These are phyloP conservation scores for Pythium inflatum DNA, from an alignment of 352 stramenopile genomes.

Conservation along the genomic window DNA sequence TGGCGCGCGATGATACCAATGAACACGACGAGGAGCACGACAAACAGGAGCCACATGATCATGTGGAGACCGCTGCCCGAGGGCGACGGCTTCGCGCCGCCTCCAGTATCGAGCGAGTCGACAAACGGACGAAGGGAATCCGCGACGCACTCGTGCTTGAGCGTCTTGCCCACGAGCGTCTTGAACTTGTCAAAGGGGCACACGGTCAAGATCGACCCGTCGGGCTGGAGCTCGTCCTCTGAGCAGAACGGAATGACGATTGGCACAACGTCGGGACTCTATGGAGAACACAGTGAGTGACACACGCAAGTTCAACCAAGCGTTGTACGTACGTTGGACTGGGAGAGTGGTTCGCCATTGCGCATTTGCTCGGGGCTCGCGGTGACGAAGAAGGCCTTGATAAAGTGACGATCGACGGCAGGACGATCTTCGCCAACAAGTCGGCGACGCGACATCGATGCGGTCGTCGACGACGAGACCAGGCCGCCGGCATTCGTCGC, in stretches of 20 bases:
- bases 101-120: conserved; percentile 43
- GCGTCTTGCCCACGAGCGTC: conserved; percentile 57
- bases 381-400: conserved; percentile 75
- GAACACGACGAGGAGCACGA: conserved; percentile 45
- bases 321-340: conserved; percentile 49
- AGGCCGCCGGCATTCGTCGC: background rate
- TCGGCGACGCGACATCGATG: conserved; percentile 10
- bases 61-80: conserved; percentile 15
- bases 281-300: background rate
- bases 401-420: conserved; percentile 51
- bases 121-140: conserved; percentile 73
- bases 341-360: conserved; percentile 53
- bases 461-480: background rate
- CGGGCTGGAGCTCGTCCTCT: conserved; percentile 51
- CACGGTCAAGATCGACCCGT: conserved; percentile 51
- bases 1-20: conserved; percentile 42
- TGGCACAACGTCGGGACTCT: conserved; percentile 66
- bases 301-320: background rate
- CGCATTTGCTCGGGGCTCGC: conserved; percentile 77
- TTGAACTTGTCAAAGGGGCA: conserved; percentile 76
- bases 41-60: conserved; percentile 48
- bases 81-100: conserved; percentile 7
- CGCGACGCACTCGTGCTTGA: conserved; percentile 72
- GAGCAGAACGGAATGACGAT: conserved; percentile 76
- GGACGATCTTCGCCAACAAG: background rate